Conservation (phyloP, 192 early-diverging fungal species). For the Gigaspora rosea region DNA sequence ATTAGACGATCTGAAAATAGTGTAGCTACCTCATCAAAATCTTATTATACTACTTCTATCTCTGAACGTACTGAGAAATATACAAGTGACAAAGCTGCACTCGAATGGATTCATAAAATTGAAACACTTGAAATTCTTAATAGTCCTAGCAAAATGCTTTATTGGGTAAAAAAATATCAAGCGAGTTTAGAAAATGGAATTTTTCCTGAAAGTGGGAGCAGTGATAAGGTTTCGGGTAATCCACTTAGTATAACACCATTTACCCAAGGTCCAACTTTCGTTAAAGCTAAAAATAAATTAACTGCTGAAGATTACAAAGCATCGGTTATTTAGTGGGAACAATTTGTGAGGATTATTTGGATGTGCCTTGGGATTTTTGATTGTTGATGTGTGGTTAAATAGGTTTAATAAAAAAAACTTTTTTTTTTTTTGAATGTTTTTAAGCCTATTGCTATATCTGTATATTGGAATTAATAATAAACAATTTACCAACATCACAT, state of each 20-base stretch:
- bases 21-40: background rate
- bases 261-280: slow-evolving; percentile 18
- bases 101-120: slow-evolving; percentile 20
- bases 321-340: background rate
- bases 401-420: too few relatives aligned
- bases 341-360: too few relatives aligned
- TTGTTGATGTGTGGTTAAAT: too few relatives aligned
- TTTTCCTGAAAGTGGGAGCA: background rate
- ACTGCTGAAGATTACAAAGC: slow-evolving; percentile 30
- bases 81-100: slow-evolving; percentile 21
- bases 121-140: slow-evolving; percentile 18
- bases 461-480: too few relatives aligned
- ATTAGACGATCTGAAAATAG: background rate
- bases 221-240: background rate
- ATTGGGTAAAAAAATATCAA: slow-evolving; percentile 20
- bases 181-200: background rate
- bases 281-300: slow-evolving; percentile 14
- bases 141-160: slow-evolving; percentile 31
- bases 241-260: background rate
- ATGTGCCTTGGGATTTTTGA: too few relatives aligned
- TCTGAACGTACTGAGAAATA: background rate
- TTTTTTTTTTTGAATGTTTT: too few relatives aligned
- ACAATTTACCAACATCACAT: too few relatives aligned
- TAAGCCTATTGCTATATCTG: too few relatives aligned
- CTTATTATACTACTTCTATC: background rate